A percentile compares a stretch with the other conserved stretches of the same genome.
phyloP scores from a whole-genome alignment of 192 early-diverging fungal genomes.

The Linnemannia zychae region DNA sequence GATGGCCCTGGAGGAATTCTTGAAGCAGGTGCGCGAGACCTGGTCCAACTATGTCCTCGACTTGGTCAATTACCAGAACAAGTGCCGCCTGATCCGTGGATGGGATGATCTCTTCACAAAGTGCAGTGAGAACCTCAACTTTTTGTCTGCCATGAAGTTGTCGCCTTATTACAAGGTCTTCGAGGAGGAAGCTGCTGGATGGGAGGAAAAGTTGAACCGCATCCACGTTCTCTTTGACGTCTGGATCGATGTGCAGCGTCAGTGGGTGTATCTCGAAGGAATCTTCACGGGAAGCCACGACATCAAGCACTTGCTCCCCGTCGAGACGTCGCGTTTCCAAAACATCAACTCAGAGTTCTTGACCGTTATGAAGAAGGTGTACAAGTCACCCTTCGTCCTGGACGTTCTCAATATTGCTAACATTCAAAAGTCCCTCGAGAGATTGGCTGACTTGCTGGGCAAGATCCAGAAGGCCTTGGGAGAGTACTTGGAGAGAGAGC shows the following conservation, averaged over 20 bases:
- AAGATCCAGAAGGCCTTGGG: slow-evolving; percentile 99
- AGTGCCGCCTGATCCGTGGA: slow-evolving; percentile 94
- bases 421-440: slow-evolving; percentile 96
- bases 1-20: slow-evolving; percentile 99
- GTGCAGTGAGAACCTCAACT: slow-evolving; percentile 94
- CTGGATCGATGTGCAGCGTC: slow-evolving; percentile 99
- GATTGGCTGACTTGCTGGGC: slow-evolving; percentile 90
- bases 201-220: slow-evolving; percentile 98
- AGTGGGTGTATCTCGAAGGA: slow-evolving; percentile 99
- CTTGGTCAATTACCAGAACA: slow-evolving; percentile 97
- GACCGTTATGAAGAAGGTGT: slow-evolving; percentile 98
- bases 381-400: slow-evolving; percentile 97
- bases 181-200: slow-evolving; percentile 94
- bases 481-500: slow-evolving; percentile 98
- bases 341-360: slow-evolving; percentile 99
- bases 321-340: slow-evolving; percentile 96
- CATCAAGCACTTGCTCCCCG: slow-evolving; percentile 96
- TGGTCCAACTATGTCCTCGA: slow-evolving; percentile 96
- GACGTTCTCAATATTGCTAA: slow-evolving; percentile 94
- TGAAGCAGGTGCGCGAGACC: slow-evolving; percentile 90
- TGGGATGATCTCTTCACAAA: slow-evolving; percentile 99
- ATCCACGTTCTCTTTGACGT: slow-evolving; percentile 98
- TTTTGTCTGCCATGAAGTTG: slow-evolving; percentile 95
- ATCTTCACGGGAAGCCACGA: slow-evolving; percentile 97
- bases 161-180: slow-evolving; percentile 99